These are phyloP conservation scores for Yamadazyma blattariae DNA, from an alignment of 1,139 yeast species.

Conservation along the genomic window DNA sequence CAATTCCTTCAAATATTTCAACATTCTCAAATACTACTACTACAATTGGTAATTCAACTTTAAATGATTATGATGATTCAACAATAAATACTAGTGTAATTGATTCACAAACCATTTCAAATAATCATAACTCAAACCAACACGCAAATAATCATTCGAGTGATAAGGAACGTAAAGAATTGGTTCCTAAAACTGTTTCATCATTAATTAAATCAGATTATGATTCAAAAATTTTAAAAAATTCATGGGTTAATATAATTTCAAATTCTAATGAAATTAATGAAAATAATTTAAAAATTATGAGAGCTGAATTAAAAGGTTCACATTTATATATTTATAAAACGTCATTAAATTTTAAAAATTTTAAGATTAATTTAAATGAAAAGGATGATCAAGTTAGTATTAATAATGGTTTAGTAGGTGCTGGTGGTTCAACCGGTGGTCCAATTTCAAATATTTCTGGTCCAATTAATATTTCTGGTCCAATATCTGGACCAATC, in stretches of 20 bases:
- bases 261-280: conserved; percentile 33
- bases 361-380: conserved; percentile 7
- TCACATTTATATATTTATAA: conserved; percentile 56
- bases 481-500: conserved; percentile 2
- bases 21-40: neutral
- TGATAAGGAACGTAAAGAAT: neutral
- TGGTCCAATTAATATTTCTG: conserved; percentile 7
- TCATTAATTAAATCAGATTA: conserved; percentile 32
- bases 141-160: too few relatives aligned
- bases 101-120: neutral
- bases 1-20: conserved; percentile 1
- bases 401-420: conserved; percentile 1
- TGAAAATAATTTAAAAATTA: conserved; percentile 43
- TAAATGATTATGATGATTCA: neutral
- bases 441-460: conserved; percentile 8
- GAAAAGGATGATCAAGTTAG: conserved; percentile 5
- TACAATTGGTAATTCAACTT: neutral
- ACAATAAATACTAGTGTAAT: neutral
- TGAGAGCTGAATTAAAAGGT: conserved; percentile 65
- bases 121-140: too few relatives aligned
- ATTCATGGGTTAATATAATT: conserved; percentile 44
- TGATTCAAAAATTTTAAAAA: conserved; percentile 31
- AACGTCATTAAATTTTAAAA: conserved; percentile 10
- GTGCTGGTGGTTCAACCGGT: neutral
- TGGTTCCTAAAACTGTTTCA: conserved; percentile 10